These are phyloP conservation scores for Nicotiana undulata DNA, from an alignment of 257 asterid species.

Conservation along the genomic window DNA sequence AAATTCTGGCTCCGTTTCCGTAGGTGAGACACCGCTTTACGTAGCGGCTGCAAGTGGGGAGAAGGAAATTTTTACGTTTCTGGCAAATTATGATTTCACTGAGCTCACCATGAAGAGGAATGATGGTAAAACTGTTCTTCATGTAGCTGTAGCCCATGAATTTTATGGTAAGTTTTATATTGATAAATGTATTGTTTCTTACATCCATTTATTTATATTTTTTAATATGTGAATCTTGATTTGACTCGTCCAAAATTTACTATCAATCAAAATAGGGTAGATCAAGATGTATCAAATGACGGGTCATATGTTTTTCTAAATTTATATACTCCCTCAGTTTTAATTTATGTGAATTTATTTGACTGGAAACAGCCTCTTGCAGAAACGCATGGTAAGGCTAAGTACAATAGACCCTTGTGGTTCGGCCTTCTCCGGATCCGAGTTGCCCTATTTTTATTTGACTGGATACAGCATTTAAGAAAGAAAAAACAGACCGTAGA, in stretches of 20 bases:
- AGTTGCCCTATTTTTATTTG: too few species aligned
- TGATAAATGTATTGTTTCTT: not conserved
- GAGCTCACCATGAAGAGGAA: not conserved
- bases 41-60: constrained; percentile 6
- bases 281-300: not conserved
- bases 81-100: not conserved
- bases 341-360: too few species aligned
- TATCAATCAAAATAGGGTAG: not conserved
- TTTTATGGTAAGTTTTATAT: constrained; percentile 1
- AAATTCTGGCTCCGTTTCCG: not conserved
- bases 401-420: too few species aligned
- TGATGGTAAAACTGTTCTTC: constrained; percentile 2
- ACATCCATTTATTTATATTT: not conserved
- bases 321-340: too few species aligned
- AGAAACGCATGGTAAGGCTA: too few species aligned
- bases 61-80: not conserved
- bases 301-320: not conserved
- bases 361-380: too few species aligned
- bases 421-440: too few species aligned
- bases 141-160: not conserved
- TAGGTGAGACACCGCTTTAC: constrained; percentile 10
- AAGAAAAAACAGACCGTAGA: too few species aligned
- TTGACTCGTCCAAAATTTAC: not conserved
- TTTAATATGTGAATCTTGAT: not conserved
- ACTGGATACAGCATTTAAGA: too few species aligned